These are phyloP conservation scores for Protomyces pachydermus DNA, from an alignment of 1,139 yeast genomes.

Conservation along the genomic window DNA sequence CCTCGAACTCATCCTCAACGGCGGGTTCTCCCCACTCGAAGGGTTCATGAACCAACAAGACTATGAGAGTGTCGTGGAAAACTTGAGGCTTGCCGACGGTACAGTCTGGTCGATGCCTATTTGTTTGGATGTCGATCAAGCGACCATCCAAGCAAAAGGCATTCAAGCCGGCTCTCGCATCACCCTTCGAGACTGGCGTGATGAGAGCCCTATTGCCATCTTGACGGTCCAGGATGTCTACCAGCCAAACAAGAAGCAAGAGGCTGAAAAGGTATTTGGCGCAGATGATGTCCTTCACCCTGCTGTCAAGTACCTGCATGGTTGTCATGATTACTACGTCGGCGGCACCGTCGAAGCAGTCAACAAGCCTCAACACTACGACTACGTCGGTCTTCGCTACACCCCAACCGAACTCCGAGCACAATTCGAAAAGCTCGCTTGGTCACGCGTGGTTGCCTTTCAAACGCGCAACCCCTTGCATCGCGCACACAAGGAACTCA, in stretches of 20 bases:
- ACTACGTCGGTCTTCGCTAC: constrained; percentile 78
- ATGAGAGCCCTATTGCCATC: constrained; percentile 73
- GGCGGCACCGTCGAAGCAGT: constrained; percentile 88
- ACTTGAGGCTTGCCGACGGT: constrained; percentile 71
- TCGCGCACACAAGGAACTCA: constrained; percentile 93
- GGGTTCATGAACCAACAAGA: constrained; percentile 82
- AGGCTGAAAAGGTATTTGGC: constrained; percentile 82
- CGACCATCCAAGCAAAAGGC: constrained; percentile 45
- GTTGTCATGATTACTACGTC: constrained; percentile 71
- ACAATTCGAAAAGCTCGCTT: constrained; percentile 72
- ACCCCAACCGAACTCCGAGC: constrained; percentile 86
- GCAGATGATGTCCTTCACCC: constrained; percentile 94
- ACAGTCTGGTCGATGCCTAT: constrained; percentile 90
- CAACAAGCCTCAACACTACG: constrained; percentile 80
- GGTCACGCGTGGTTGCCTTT: constrained; percentile 93
- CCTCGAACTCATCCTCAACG: constrained; percentile 81
- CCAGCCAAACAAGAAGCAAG: constrained; percentile 69
- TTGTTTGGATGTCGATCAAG: constrained; percentile 67
- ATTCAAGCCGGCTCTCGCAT: constrained; percentile 58
- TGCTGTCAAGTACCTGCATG: constrained; percentile 68
- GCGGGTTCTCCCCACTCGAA: constrained; percentile 89
- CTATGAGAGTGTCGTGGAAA: constrained; percentile 69
- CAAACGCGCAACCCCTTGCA: constrained; percentile 99
- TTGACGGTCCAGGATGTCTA: constrained; percentile 66
- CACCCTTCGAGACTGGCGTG: constrained; percentile 76